A percentile compares a stretch with the other conserved stretches of the same genome.
Evolutionary conservation across 164 flowering plant genomes (phyloP).

Genomic region (Stephania japonica): DNA sequence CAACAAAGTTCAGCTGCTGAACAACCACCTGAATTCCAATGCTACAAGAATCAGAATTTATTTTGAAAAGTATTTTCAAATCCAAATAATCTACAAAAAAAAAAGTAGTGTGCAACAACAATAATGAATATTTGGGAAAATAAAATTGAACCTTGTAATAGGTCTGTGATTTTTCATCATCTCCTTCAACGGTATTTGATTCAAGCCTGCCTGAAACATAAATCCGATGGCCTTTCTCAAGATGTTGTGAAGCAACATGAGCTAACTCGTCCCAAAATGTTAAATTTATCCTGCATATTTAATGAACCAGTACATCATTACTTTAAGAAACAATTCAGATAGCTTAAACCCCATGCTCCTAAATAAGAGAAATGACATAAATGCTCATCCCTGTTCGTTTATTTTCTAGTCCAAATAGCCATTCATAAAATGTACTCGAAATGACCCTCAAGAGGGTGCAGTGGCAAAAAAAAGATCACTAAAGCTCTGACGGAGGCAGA

Average conservation of each 20-base stretch:
- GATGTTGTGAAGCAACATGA: conserved; percentile 64
- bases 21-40: conserved; percentile 63
- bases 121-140: background rate
- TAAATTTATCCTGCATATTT: conserved; percentile 60
- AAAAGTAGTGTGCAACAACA: background rate
- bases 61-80: background rate
- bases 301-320: background rate
- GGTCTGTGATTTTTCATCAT: conserved; percentile 66
- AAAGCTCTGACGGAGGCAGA: too few relatives aligned
- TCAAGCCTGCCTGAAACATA: conserved; percentile 73
- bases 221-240: conserved; percentile 76
- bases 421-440: background rate
- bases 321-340: background rate
- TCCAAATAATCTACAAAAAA: background rate
- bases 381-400: background rate
- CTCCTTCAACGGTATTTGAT: conserved; percentile 58
- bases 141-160: conserved; percentile 66
- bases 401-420: background rate
- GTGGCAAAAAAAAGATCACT: too few relatives aligned
- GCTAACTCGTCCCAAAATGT: conserved; percentile 95
- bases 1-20: conserved; percentile 72
- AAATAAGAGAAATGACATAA: background rate
- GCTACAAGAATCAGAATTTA: conserved; percentile 7
- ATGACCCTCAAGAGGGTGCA: background rate
- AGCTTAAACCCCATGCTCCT: background rate